A percentile compares a stretch with the other conserved stretches of the same genome.
Conservation (phyloP, 768 basidiomycete species). For the Phylloporus sp. region DNA sequence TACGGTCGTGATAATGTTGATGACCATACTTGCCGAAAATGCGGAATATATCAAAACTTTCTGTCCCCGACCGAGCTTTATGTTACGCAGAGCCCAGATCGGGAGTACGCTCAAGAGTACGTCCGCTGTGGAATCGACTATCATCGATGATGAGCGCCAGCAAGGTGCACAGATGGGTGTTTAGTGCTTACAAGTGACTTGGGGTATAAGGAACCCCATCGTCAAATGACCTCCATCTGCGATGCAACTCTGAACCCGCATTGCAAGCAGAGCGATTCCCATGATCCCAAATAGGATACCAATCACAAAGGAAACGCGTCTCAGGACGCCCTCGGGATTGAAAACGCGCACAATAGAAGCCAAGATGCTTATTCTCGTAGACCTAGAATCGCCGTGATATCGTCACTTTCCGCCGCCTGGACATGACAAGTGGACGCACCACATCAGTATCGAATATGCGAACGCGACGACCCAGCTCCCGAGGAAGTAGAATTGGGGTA, state of each 20-base stretch:
- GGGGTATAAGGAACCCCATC: too few species aligned
- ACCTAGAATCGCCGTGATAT: background rate
- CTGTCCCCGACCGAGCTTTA: conserved; percentile 2
- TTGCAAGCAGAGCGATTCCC: conserved; percentile 6
- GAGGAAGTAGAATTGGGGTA: conserved; percentile 6
- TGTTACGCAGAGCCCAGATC: background rate
- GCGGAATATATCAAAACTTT: conserved; percentile 6
- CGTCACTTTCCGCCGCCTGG: too few species aligned
- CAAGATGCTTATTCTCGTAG: conserved; percentile 16
- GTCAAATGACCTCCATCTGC: too few species aligned
- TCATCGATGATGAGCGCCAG: background rate
- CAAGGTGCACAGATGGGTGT: too few species aligned
- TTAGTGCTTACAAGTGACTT: too few species aligned
- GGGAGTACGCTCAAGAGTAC: conserved; percentile 6
- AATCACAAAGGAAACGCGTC: background rate
- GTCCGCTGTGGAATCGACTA: conserved; percentile 2
- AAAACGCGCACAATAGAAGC: conserved; percentile 14
- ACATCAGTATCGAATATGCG: conserved; percentile 9
- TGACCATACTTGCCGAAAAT: conserved; percentile 15
- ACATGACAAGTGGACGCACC: background rate
- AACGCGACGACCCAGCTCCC: conserved; percentile 15
- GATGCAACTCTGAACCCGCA: conserved; percentile 4
- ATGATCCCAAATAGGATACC: conserved; percentile 11
- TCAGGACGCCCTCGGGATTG: background rate
- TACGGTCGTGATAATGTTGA: conserved; percentile 10